These are phyloP conservation scores for Stagonosporopsis chrysanthemi DNA, from an alignment of 2,329 filamentous ascomycete genomes.

Conservation along the genomic window DNA sequence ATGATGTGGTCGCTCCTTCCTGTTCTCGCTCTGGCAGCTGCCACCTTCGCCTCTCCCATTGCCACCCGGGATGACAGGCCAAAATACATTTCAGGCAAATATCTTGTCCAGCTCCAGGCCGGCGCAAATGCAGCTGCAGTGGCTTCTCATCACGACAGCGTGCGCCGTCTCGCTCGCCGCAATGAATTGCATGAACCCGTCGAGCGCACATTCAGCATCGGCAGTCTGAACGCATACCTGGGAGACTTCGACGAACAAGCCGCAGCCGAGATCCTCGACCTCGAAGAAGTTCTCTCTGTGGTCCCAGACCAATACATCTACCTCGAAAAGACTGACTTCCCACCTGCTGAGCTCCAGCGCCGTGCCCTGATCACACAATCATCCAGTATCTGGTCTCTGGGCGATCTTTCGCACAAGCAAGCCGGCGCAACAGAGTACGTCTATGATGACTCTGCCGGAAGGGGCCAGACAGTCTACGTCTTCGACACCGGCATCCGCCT, in stretches of 20 bases:
- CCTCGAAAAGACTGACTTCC: conserved; percentile 4
- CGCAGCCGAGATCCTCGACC: conserved; percentile 33
- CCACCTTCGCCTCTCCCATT: conserved; percentile 2
- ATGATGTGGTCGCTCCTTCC: conserved; percentile 4
- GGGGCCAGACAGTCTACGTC: conserved; percentile 60
- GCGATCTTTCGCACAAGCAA: conserved; percentile 20
- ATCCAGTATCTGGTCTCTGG: conserved; percentile 23
- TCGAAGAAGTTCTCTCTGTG: conserved; percentile 7
- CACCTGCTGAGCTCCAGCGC: not conserved
- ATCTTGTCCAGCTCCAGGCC: conserved; percentile 51
- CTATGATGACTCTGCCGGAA: conserved; percentile 17
- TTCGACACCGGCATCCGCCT: conserved; percentile 67
- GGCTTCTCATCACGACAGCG: conserved; percentile 20
- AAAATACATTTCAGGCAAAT: conserved; percentile 41
- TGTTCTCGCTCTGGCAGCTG: not conserved
- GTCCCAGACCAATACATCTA: conserved; percentile 14
- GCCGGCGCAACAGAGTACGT: conserved; percentile 14
- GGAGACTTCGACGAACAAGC: conserved; percentile 55
- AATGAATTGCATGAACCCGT: conserved; percentile 10
- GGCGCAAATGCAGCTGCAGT: conserved; percentile 22
- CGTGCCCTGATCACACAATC: conserved; percentile 7
- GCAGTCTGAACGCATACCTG: conserved; percentile 45
- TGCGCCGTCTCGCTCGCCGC: conserved; percentile 18
- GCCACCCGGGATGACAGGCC: not conserved
- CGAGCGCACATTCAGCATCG: conserved; percentile 24